phyloP scores from a whole-genome alignment of 2,329 filamentous ascomycete species.

The Coniochaeta sp. region DNA sequence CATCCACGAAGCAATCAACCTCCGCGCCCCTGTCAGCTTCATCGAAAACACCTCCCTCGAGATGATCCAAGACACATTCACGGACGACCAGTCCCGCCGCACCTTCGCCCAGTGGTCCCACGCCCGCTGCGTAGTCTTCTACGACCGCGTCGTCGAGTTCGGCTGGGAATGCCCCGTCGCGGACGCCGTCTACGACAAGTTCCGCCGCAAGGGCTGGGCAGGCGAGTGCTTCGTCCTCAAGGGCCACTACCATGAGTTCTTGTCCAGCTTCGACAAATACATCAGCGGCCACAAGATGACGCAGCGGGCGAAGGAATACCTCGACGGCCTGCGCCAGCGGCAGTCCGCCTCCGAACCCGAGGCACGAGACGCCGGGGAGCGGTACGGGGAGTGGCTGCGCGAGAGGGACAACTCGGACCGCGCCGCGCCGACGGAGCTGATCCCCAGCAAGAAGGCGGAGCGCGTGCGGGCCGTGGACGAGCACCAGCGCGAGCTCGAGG shows the following conservation, averaged over 20 bases:
- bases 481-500: conserved; percentile 41
- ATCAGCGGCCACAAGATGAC: conserved; percentile 37
- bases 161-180: conserved; percentile 45
- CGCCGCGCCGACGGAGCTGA: conserved; percentile 27
- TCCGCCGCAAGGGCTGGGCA: conserved; percentile 39
- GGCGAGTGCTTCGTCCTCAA: conserved; percentile 48
- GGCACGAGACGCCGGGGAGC: conserved; percentile 17
- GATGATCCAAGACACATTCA: conserved; percentile 41
- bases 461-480: conserved; percentile 32
- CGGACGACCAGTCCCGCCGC: conserved; percentile 39
- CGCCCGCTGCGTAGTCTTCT: conserved; percentile 44
- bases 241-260: conserved; percentile 49
- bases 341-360: conserved; percentile 18
- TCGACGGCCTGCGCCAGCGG: conserved; percentile 29
- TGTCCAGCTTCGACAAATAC: conserved; percentile 43
- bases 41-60: conserved; percentile 40
- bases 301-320: conserved; percentile 30
- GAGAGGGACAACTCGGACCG: conserved; percentile 36
- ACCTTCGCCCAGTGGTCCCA: conserved; percentile 39
- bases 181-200: conserved; percentile 34
- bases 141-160: conserved; percentile 42
- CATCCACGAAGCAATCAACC: conserved; percentile 43
- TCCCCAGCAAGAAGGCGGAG: conserved; percentile 30
- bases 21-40: conserved; percentile 43
- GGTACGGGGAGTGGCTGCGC: conserved; percentile 38